Percentiles rank a stretch among this genome's conserved stretches.
These are phyloP conservation scores for Gossypium bickii DNA, from an alignment of 345 rosid genomes.

Conservation along the genomic window DNA sequence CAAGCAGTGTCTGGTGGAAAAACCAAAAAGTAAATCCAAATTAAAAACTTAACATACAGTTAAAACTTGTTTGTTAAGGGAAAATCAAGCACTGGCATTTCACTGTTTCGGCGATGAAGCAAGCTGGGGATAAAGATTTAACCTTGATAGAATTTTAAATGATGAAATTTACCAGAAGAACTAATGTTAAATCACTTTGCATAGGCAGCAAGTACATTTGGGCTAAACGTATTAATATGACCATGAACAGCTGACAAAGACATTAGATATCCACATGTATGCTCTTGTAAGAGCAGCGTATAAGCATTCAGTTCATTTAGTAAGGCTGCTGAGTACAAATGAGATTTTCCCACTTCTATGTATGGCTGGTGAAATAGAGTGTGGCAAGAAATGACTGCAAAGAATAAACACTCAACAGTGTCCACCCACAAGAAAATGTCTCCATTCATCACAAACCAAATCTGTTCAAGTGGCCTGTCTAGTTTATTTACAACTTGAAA, in stretches of 20 bases:
- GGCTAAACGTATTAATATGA: neutral
- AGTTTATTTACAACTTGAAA: neutral
- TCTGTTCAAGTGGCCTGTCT: neutral
- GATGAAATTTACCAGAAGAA: neutral
- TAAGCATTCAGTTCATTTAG: neutral
- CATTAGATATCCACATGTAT: neutral
- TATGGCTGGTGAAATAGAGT: neutral
- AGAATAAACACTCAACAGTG: neutral
- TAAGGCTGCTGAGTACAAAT: slow-evolving; percentile 6
- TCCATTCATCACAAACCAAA: neutral
- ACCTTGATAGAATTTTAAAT: neutral
- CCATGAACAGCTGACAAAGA: slow-evolving; percentile 1
- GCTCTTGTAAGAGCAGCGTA: neutral
- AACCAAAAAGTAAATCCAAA: slow-evolving; percentile 19
- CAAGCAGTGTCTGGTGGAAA: slow-evolving; percentile 56
- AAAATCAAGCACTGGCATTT: slow-evolving; percentile 3
- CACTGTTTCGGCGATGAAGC: neutral
- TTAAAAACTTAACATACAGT: neutral
- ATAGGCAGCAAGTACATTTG: neutral
- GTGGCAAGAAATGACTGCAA: neutral
- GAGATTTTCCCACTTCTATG: slow-evolving; percentile 4
- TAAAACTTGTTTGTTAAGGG: neutral
- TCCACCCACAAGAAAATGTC: neutral
- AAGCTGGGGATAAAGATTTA: slow-evolving; percentile 1
- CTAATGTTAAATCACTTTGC: neutral